Conservation (phyloP, 2,329 filamentous ascomycete species). For the Ophiocordyceps camponoti-saundersi region DNA sequence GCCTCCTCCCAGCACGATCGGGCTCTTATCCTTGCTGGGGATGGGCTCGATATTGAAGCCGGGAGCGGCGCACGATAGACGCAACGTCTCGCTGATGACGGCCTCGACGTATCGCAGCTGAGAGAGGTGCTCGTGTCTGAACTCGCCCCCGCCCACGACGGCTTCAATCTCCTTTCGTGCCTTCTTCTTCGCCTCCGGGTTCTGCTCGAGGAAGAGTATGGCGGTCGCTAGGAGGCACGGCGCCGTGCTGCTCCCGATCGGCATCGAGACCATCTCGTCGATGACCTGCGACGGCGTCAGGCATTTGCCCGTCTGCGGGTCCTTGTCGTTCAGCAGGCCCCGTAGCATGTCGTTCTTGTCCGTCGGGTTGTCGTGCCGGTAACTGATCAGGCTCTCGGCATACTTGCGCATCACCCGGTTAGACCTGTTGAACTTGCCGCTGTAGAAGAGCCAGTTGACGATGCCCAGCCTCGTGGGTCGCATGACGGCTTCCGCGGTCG, state of each 20-base stretch:
- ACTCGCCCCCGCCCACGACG: slow-evolving; percentile 26
- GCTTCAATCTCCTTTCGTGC: slow-evolving; percentile 37
- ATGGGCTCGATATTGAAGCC: slow-evolving; percentile 36
- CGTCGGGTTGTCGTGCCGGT: slow-evolving; percentile 33
- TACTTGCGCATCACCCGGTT: slow-evolving; percentile 37
- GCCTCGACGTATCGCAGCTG: slow-evolving; percentile 36
- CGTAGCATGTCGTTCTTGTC: slow-evolving; percentile 44
- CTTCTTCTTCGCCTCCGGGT: slow-evolving; percentile 26
- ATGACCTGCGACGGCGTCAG: slow-evolving; percentile 44
- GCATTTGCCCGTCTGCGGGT: slow-evolving; percentile 41
- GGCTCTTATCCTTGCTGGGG: slow-evolving; percentile 19
- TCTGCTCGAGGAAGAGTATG: slow-evolving; percentile 34
- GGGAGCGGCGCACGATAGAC: slow-evolving; percentile 35
- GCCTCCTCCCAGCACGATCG: slow-evolving; percentile 28
- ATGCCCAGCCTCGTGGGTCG: slow-evolving; percentile 32
- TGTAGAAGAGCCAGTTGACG: slow-evolving; percentile 34
- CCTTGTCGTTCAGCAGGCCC: slow-evolving; percentile 38
- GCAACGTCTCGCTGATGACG: slow-evolving; percentile 34
- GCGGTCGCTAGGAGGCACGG: slow-evolving; percentile 25
- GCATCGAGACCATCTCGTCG: slow-evolving; percentile 53
- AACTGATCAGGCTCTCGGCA: slow-evolving; percentile 37
- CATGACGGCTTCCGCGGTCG: slow-evolving; percentile 37
- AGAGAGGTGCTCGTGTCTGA: slow-evolving; percentile 29
- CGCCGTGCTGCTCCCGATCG: slow-evolving; percentile 37
- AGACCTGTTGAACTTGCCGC: slow-evolving; percentile 33